Evolutionary conservation across 2,329 filamentous ascomycete genomes (phyloP), one percentile per base, ranked within the genome.

Genomic region (Epichloe sp.): DNA sequence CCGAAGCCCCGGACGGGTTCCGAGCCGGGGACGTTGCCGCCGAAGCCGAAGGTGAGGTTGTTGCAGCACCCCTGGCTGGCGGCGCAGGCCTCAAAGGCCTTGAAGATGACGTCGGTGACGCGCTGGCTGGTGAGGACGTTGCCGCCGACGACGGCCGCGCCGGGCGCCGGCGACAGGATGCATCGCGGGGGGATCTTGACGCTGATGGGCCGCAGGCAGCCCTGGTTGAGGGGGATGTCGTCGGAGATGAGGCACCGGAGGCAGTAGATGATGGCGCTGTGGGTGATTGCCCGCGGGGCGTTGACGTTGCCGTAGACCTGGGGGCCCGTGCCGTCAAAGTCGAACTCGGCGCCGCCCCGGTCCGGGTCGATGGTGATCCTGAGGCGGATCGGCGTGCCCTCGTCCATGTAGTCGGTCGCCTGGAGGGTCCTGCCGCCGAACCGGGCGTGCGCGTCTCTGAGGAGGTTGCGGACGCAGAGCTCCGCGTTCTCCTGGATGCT

Each of bases 191-290:
- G 85, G 21, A 91, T 88, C 53, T 76, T 77, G 63, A 90, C 85
- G 54, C 80, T 75, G 55, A 91, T 85, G 0, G 86, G 86, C 53
- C 80, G 81, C 23, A 91, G 68, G 54, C 87, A 91, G 54, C 87
- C 87, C 65, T 93, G 87, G 64, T 93, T 93, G 3, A 93, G 71
- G 0, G 87, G 87, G 7, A 93, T 90, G 55, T 91, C 86, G 59
- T 88, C 81, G 8, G 79, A 83, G 56, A 93, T 89, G 51, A 93
- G 73, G 59, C 83, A 87, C 26, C 87, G 78, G 15, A 93, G 72
- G 59, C 86, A 91, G 71, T 93, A 93, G 56, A 93, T 91, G 57
- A 91, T 90, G n/a, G 87, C 87, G 6, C 80, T 85, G 68, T 86
- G 88, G 0, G 86, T 90, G 46, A 93, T 85, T 3, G 87, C 87